Percentiles rank a stretch among this genome's conserved stretches.
phyloP scores from a whole-genome alignment of 164 flowering plant species.

The Paratinospora sagittata region DNA sequence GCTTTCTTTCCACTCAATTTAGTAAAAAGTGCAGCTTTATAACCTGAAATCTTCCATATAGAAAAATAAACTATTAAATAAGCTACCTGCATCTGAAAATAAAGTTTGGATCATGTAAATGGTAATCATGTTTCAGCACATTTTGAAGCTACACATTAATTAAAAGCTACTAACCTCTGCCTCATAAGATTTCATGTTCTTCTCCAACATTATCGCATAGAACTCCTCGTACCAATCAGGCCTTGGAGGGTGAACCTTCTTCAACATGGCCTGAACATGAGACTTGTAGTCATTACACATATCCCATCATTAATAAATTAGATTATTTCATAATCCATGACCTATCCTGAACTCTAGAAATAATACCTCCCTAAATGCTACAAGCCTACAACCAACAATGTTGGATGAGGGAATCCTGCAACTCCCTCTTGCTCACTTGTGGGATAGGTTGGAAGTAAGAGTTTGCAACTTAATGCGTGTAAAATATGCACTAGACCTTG shows the following conservation, averaged over 20 bases:
- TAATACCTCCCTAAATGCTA: background rate
- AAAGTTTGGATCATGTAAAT: background rate
- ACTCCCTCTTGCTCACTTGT: too few species aligned
- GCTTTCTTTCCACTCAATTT: constrained; percentile 51
- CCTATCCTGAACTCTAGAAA: background rate
- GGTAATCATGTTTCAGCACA: background rate
- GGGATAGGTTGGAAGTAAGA: too few species aligned
- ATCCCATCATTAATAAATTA: background rate
- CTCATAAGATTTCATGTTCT: constrained; percentile 53
- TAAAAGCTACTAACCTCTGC: constrained; percentile 45
- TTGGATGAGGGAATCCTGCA: too few species aligned
- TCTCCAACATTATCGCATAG: constrained; percentile 47
- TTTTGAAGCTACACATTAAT: background rate
- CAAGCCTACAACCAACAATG: too few species aligned
- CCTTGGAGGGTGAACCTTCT: constrained; percentile 54
- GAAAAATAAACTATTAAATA: constrained; percentile 2
- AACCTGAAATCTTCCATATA: constrained; percentile 58
- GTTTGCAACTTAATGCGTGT: too few species aligned
- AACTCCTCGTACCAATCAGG: constrained; percentile 84
- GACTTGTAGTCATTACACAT: background rate
- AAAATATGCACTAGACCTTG: too few species aligned
- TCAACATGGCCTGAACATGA: constrained; percentile 41
- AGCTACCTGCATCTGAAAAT: background rate
- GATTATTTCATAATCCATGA: background rate
- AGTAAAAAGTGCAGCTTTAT: constrained; percentile 53